Evolutionary conservation across 2,329 filamentous ascomycete genomes (phyloP).

Genomic region (Alternaria consortialis): DNA sequence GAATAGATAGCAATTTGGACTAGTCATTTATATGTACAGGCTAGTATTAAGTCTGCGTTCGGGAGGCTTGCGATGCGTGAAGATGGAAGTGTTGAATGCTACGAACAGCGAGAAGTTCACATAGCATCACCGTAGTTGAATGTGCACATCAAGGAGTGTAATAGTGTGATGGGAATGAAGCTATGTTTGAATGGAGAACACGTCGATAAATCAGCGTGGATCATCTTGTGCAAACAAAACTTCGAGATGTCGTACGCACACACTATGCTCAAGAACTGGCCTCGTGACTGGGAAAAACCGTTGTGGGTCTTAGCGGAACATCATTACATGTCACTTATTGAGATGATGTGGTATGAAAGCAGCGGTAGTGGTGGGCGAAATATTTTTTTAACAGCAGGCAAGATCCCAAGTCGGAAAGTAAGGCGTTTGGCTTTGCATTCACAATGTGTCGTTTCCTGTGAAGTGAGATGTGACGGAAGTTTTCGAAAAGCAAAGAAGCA

Average conservation of each 20-base stretch:
- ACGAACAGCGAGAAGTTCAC: slow-evolving; percentile 19
- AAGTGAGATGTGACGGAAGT: not conserved
- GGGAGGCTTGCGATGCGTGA: slow-evolving; percentile 20
- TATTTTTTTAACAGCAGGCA: not conserved
- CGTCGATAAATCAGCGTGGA: not conserved
- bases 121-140: not conserved
- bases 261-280: not conserved
- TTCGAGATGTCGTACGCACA: too few relatives aligned
- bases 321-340: not conserved
- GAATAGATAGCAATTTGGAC: not conserved
- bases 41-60: not conserved
- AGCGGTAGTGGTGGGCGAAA: not conserved
- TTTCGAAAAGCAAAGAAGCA: not conserved
- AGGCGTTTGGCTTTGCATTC: slow-evolving; percentile 5
- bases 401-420: not conserved
- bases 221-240: slow-evolving; percentile 1
- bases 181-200: slow-evolving; percentile 20
- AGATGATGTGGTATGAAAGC: not conserved
- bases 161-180: not conserved
- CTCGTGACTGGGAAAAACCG: not conserved
- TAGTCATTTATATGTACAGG: slow-evolving; percentile 7
- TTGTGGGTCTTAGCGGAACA: not conserved
- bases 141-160: not conserved
- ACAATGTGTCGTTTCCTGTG: not conserved
- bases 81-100: slow-evolving; percentile 15